Percentiles rank a stretch among this genome's conserved stretches.
These are phyloP conservation scores for Bromus sterilis DNA, from an alignment of 176 grass and related monocot genomes.

Conservation along the genomic window DNA sequence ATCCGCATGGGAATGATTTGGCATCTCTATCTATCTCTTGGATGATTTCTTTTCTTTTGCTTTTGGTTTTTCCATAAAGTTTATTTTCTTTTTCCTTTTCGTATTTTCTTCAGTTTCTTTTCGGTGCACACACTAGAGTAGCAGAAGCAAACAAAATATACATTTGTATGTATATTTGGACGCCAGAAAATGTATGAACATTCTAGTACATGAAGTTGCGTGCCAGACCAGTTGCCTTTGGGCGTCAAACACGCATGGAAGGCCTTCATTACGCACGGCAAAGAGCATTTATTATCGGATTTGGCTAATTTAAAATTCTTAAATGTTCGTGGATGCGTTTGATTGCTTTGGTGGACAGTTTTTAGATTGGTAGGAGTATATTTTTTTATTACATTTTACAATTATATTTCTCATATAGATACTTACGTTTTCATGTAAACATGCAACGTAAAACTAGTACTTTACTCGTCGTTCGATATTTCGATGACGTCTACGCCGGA, in stretches of 20 bases:
- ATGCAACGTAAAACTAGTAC: too few species aligned
- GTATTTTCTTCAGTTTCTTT: neutral
- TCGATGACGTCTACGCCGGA: too few species aligned
- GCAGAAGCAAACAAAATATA: neutral
- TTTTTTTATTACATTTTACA: too few species aligned
- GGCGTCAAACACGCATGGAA: neutral
- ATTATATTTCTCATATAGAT: too few species aligned
- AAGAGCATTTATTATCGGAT: too few species aligned
- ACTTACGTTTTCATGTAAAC: too few species aligned
- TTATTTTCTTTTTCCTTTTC: neutral
- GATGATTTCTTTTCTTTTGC: neutral
- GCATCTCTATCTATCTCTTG: slow-evolving; percentile 9
- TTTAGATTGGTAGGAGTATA: too few species aligned
- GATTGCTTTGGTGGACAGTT: too few species aligned
- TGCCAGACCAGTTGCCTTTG: neutral
- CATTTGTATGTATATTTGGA: neutral
- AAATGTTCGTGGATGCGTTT: too few species aligned
- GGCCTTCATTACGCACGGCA: neutral
- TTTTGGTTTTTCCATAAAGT: neutral
- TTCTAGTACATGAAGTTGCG: neutral
- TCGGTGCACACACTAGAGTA: neutral
- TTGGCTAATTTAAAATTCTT: too few species aligned
- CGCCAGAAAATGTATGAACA: neutral
- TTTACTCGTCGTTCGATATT: too few species aligned
- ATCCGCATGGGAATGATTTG: slow-evolving; percentile 41